Base-by-base conservation (phyloP, 2,329 filamentous ascomycete genomes). In the Fusarium staphyleae region DNA sequence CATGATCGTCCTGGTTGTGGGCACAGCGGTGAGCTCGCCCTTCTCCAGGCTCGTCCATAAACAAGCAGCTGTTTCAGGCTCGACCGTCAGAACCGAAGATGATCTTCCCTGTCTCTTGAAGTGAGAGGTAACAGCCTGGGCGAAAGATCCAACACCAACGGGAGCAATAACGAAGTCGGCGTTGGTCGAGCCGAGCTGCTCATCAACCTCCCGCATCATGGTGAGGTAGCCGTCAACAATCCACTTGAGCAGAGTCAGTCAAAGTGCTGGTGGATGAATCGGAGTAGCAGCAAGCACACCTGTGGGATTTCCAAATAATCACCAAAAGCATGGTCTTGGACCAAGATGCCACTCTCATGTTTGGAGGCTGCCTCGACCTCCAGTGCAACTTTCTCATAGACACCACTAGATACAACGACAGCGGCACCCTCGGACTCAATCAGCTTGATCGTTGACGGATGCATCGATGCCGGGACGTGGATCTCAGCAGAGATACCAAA, bases 161-260 rank as follows among this genome's bases (percentile, higher is more conserved):
- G 89, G 87, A 0, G 82, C 81, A 12, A 93, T 70, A 24, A 86
- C 78, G 9, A 84, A 72, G 5, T 79, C 75, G 4, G 72, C 56
- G 2, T 66, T 70, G 0, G 73, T 68, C 1, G 74, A 60, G 0
- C 73, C 71, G 0, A 77, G 67, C 66, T 93, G 88, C 15, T 76
- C 69, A 42, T 91, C 87, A 0, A 84, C 76, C 66, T 95, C 90
- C 3, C 73, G 69, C 56, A 93, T 75, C 81, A 93, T 87, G 0
- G 89, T 91, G 4, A 78, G 78, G 65, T 93, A 95, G 0, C 90
- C 90, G 55, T 93, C 85, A 0, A 91, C 87, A 16, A 93, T 88
- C 85, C 87, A 92, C 70, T 83, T 39, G 11, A 3, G 9, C 9
- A 24, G 6, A 3, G 13, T 9, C 9, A 10, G 29, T 45, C 19